phyloP scores from a whole-genome alignment of 2,329 filamentous ascomycete genomes.

The Phaeosphaeriaceae sp. region DNA sequence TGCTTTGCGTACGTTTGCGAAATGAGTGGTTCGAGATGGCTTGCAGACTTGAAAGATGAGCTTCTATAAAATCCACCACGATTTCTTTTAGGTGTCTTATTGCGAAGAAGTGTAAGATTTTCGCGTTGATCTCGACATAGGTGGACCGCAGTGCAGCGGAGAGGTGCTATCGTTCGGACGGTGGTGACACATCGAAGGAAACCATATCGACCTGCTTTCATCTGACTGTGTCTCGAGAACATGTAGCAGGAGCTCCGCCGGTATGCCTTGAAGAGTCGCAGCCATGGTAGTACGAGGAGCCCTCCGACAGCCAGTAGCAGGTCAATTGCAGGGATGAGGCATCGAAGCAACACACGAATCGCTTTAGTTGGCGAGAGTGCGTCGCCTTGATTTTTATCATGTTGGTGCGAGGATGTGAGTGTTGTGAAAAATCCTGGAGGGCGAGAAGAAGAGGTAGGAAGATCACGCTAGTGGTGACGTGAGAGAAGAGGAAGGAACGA shows the following conservation, averaged over 20 bases:
- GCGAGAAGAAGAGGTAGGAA: not conserved
- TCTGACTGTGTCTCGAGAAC: no score
- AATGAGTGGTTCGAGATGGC: conserved; percentile 1
- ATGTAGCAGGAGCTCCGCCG: no score
- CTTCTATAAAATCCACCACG: not conserved
- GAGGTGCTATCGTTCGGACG: no score
- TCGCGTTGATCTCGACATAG: not conserved
- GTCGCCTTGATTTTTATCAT: not conserved
- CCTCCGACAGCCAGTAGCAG: no score
- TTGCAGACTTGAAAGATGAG: not conserved
- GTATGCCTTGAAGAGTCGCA: no score
- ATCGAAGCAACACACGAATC: not conserved
- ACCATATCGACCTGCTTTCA: no score
- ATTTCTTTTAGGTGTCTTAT: not conserved
- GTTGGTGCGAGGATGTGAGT: not conserved
- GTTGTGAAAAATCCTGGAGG: no score
- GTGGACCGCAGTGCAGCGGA: not conserved
- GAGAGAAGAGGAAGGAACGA: no score
- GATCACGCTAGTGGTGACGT: not conserved
- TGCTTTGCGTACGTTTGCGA: not conserved
- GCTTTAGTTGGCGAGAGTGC: not conserved
- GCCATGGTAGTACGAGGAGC: no score
- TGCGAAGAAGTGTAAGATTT: not conserved
- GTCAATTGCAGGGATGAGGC: no score
- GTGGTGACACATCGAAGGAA: no score